These are phyloP conservation scores for Lipomyces oligophaga DNA, from an alignment of 805 yeast genomes.

Conservation along the genomic window DNA sequence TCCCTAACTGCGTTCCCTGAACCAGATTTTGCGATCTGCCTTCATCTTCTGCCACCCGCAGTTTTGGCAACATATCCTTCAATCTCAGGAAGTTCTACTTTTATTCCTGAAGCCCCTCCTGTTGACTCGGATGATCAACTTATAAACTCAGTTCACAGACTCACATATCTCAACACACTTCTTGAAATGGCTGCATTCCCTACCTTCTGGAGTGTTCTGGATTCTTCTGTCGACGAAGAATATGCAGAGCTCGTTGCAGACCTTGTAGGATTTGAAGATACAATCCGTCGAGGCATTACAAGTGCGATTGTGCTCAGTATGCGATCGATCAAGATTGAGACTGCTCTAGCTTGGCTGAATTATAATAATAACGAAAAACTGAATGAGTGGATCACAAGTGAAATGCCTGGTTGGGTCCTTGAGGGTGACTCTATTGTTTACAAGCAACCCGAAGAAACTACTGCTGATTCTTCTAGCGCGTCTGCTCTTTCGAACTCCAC, in stretches of 20 bases:
- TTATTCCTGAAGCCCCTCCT: slow-evolving; percentile 21
- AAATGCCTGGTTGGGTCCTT: slow-evolving; percentile 34
- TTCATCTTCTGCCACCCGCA: slow-evolving; percentile 46
- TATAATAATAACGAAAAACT: slow-evolving; percentile 31
- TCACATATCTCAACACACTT: slow-evolving; percentile 34
- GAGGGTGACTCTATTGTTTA: slow-evolving; percentile 30
- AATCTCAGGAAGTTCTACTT: slow-evolving; percentile 14
- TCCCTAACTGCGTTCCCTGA: slow-evolving; percentile 44
- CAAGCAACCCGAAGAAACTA: slow-evolving; percentile 33
- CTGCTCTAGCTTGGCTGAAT: slow-evolving; percentile 35
- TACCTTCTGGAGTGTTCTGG: slow-evolving; percentile 37
- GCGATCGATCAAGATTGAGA: slow-evolving; percentile 32
- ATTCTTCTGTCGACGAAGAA: slow-evolving; percentile 35
- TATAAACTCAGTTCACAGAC: slow-evolving; percentile 23
- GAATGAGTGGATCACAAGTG: slow-evolving; percentile 31
- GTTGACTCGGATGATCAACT: slow-evolving; percentile 18
- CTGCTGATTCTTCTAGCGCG: slow-evolving; percentile 30
- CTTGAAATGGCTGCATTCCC: slow-evolving; percentile 36
- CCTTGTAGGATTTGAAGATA: slow-evolving; percentile 37
- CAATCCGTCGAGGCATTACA: slow-evolving; percentile 35
- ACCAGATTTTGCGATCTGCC: slow-evolving; percentile 44
- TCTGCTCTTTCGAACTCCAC: slow-evolving; percentile 15
- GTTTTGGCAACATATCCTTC: slow-evolving; percentile 30
- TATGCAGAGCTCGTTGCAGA: slow-evolving; percentile 38
- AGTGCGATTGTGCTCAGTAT: slow-evolving; percentile 34